Evolutionary conservation across 805 yeast genomes (phyloP), one percentile per base, ranked within the genome.

Genomic region (Helenozyma rhizophorensis): DNA sequence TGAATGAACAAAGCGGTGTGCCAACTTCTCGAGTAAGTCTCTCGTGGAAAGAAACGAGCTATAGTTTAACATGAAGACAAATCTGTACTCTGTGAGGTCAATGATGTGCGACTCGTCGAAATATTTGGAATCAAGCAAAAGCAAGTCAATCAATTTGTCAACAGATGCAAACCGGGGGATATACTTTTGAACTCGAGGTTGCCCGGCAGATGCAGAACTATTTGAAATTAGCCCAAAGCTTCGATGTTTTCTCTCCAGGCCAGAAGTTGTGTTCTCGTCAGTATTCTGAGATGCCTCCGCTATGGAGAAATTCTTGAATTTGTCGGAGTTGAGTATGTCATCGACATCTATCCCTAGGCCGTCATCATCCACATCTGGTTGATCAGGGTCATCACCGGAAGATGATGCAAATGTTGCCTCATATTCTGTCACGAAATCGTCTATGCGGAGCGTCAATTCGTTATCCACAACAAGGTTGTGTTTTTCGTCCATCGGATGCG

Each of bases 61-160:
- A 39, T 64, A 67, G 34, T 61, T 66, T 36, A 67, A 49, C 43
- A 67, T 51, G 50, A 67, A 67, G 3, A 67, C 69, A 39, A 51
- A 56, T 33, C 72, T 39, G 44, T 58, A 67, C 42, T 66, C 73
- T 1, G 62, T 53, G 36, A 64, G 53, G 37, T 65, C 68, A 19
- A 67, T 37, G 6, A 47, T 40, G n/a, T 61, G 49, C 9, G 47
- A 39, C 11, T 56, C 58, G 30, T 58, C 60, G 76, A 87, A 34
- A 74, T 77, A 45, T 72, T 74, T 24, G 74, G 80, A 14, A 83
- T 90, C 53, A 74, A 68, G 49, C 4, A 90, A 87, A 32, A 90
- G 59, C 14, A 89, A 69, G 56, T 90, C 97, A 34, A 88, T 69
- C 46, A 90, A 68, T 45, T 78, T 77, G 27, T 85, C 93, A 36